Conservation (phyloP, 306 rosid species). For the Vigna angularis region DNA sequence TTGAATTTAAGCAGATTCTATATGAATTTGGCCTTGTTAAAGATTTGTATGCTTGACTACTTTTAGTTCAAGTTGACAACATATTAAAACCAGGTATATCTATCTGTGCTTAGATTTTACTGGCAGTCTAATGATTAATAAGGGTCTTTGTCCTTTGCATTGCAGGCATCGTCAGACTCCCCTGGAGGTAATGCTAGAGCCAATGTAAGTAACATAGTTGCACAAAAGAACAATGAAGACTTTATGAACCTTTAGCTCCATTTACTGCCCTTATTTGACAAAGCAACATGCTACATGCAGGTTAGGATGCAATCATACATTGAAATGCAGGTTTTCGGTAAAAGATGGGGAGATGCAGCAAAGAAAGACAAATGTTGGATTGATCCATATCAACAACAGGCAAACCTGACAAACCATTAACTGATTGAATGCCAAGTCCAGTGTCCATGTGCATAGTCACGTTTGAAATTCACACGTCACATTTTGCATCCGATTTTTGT, state of each 20-base stretch:
- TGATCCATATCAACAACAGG: slow-evolving; percentile 59
- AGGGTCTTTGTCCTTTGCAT: slow-evolving; percentile 33
- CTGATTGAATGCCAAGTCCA: slow-evolving; percentile 15
- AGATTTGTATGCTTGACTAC: background rate
- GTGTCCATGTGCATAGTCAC: slow-evolving; percentile 29
- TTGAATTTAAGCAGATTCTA: slow-evolving; percentile 1
- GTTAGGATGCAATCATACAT: slow-evolving; percentile 61
- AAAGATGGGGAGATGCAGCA: slow-evolving; percentile 60
- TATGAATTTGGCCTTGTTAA: slow-evolving; percentile 1
- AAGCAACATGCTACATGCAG: slow-evolving; percentile 41
- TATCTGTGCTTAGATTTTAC: background rate
- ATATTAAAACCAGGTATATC: slow-evolving; percentile 18
- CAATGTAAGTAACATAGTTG: slow-evolving; percentile 52
- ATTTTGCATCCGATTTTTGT: background rate
- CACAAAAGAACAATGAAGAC: background rate
- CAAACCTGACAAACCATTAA: slow-evolving; percentile 42
- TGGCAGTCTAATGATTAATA: slow-evolving; percentile 9
- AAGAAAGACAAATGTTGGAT: slow-evolving; percentile 57
- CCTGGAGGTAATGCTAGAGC: slow-evolving; percentile 55
- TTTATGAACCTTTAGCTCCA: slow-evolving; percentile 10
- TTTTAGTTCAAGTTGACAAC: slow-evolving; percentile 18
- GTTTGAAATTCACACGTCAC: slow-evolving; percentile 29
- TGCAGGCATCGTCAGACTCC: slow-evolving; percentile 55
- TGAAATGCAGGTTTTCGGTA: slow-evolving; percentile 56
- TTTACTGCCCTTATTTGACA: slow-evolving; percentile 21